Percentiles rank a stretch among this genome's conserved stretches.
Conservation (phyloP, 2,329 filamentous ascomycete species). For the Diaporthe humulicola region DNA sequence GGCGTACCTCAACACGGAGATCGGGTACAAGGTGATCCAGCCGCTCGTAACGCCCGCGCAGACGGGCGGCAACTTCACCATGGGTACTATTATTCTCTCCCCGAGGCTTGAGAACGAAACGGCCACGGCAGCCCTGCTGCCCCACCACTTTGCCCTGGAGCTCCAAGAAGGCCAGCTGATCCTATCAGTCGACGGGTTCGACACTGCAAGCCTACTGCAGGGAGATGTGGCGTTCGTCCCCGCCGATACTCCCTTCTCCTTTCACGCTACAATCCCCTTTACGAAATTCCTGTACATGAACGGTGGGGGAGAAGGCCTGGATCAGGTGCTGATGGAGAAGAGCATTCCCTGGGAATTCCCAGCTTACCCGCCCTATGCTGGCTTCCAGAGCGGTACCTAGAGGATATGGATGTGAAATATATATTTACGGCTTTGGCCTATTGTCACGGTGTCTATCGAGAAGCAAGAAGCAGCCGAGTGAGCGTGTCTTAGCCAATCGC, state of each 20-base stretch:
- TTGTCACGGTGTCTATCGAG: background rate
- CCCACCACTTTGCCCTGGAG: background rate
- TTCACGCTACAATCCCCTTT: background rate
- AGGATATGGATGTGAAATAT: background rate
- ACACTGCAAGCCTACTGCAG: background rate
- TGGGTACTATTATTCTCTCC: background rate
- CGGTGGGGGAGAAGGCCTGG: background rate
- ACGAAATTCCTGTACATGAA: conserved; percentile 1
- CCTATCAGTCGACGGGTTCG: background rate
- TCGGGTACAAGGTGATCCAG: conserved; percentile 1
- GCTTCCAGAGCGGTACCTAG: background rate
- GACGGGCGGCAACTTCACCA: background rate
- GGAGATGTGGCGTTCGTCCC: background rate
- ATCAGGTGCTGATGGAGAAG: background rate
- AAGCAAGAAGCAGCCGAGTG: background rate
- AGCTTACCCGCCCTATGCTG: background rate
- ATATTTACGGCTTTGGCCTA: background rate
- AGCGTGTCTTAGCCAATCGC: background rate
- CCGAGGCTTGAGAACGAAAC: background rate
- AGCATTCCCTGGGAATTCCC: conserved; percentile 1
- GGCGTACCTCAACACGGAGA: background rate
- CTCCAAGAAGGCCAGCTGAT: conserved; percentile 1
- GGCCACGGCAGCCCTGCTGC: background rate
- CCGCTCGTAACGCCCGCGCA: conserved; percentile 1
- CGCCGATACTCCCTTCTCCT: background rate